Evolutionary conservation across 768 basidiomycete genomes (phyloP).

Genomic region (Boletus insuetus): DNA sequence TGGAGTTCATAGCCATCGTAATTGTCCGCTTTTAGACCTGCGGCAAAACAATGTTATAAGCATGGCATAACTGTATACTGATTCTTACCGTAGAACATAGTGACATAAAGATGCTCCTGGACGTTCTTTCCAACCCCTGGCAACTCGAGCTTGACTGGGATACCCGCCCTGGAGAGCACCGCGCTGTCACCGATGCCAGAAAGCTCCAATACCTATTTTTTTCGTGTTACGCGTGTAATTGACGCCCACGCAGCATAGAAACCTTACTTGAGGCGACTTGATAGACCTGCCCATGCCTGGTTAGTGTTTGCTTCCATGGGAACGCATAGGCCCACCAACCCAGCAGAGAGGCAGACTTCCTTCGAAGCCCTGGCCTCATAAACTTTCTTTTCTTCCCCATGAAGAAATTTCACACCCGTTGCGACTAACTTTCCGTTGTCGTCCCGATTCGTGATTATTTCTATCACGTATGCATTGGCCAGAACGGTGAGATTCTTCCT

Average conservation of each 20-base stretch:
- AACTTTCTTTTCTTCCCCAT: neutral
- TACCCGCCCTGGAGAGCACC: neutral
- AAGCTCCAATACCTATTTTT: neutral
- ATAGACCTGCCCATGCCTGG: neutral
- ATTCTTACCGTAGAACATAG: neutral
- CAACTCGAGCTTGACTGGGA: neutral
- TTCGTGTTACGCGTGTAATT: neutral
- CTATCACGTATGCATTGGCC: neutral
- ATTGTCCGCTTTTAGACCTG: neutral
- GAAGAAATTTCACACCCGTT: neutral
- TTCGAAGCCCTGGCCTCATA: neutral
- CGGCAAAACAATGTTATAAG: neutral
- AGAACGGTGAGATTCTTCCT: neutral
- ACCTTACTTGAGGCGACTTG: neutral
- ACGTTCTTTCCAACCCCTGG: slow-evolving; percentile 2
- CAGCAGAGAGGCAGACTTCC: slow-evolving; percentile 1
- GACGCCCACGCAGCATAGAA: neutral
- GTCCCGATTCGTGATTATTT: neutral
- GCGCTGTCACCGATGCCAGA: slow-evolving; percentile 1
- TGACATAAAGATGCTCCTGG: neutral
- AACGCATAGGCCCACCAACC: neutral
- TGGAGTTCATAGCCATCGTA: neutral
- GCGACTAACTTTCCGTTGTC: neutral
- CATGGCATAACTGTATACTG: neutral
- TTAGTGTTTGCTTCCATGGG: neutral